Conservation (phyloP, 2,329 filamentous ascomycete species). For the Whalleya microplaca region DNA sequence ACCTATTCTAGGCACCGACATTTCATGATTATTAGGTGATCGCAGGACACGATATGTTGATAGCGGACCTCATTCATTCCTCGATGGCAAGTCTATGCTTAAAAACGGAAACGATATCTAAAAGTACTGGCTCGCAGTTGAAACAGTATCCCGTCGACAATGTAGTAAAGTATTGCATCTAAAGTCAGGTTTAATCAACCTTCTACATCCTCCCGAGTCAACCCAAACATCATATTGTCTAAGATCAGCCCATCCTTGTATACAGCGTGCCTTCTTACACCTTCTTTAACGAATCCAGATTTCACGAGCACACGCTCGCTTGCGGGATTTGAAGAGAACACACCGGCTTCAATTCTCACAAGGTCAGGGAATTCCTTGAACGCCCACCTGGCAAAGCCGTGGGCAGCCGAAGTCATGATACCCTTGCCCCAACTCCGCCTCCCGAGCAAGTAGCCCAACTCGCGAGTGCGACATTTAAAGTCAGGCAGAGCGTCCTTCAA, state of each 20-base stretch:
- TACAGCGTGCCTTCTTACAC: constrained; percentile 44
- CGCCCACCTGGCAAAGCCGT: constrained; percentile 46
- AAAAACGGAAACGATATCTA: too few species aligned
- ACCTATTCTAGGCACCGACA: too few species aligned
- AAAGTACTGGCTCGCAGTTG: not conserved
- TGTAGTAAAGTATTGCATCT: not conserved
- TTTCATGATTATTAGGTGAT: too few species aligned
- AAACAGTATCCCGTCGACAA: not conserved
- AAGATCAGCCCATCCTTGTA: constrained; percentile 47
- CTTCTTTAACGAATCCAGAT: constrained; percentile 49
- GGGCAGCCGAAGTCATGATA: constrained; percentile 45
- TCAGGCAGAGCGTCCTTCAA: constrained; percentile 40
- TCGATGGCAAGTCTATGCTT: too few species aligned
- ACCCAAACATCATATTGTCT: constrained; percentile 43
- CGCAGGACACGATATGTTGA: too few species aligned
- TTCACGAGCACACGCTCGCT: constrained; percentile 49
- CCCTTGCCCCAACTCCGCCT: constrained; percentile 50
- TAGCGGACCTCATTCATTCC: too few species aligned
- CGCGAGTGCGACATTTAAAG: constrained; percentile 47
- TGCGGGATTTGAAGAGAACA: constrained; percentile 44
- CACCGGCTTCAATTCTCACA: constrained; percentile 46
- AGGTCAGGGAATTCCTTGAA: constrained; percentile 47
- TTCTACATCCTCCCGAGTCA: constrained; percentile 43
- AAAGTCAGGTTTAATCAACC: not conserved
- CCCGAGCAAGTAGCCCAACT: constrained; percentile 55